Evolutionary conservation across 352 stramenopile genomes (phyloP), one percentile per base, ranked within the genome.

Genomic region (Pythium aphanidermatum): DNA sequence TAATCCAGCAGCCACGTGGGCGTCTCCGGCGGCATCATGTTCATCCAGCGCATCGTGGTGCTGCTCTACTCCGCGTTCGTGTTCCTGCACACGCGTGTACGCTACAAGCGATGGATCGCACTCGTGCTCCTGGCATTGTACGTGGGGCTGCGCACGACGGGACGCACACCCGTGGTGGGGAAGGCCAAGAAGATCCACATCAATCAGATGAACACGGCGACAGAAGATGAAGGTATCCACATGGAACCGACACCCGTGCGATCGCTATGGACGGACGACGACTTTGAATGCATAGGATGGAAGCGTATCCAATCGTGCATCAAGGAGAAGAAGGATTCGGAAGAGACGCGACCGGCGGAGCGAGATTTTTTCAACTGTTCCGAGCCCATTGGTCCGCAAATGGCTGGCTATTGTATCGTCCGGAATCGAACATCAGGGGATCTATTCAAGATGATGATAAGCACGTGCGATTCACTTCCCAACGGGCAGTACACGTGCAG

Each of bases 221-320:
- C 70, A n/a, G 70, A 71, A 23, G 61, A 85, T 46, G 69, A 78
- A 36, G 72, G 70, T 16, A 70, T 77, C 30, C 58, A 67, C 56
- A 84, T 86, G 64, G 39, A 58, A 21, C 70, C 74, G 2, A 84
- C 74, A 28, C 61, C 60, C 6, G 64, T 93, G 34, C 40, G 63
- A 0, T 58, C 72, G 27, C 63, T 77, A 0, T 93, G 81, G 81
- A 86, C 74, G 4, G 82, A 90, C 47, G 65, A 78, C 34, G 71
- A 70, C 46, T 93, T 86, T 38, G 81, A 93, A 58, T 93, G 81
- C 47, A 65, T 93, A 29, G 78, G 78, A 34, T 93, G 81, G 81
- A 88, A 93, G 49, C 76, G 76, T 28, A 84, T 82, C 29, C 70
- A 91, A n/a, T 73, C 76, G 45, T 93, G 81, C 37, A 52, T 51